These are phyloP conservation scores for Rhizoclosmatium sp. DNA, from an alignment of 192 early-diverging fungal species.

Conservation along the genomic window DNA sequence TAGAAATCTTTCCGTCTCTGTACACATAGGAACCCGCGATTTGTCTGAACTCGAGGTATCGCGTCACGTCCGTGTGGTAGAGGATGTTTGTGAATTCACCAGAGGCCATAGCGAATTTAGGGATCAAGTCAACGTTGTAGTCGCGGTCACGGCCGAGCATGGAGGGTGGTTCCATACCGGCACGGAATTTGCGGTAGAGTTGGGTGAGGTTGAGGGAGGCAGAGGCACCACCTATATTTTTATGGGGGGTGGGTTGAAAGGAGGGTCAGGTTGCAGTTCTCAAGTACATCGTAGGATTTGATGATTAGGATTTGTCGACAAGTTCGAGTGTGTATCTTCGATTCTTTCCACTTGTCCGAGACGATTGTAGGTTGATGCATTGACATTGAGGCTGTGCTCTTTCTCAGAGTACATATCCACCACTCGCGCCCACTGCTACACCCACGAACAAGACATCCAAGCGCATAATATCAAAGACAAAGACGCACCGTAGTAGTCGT, in stretches of 20 bases:
- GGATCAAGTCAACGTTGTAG: constrained; percentile 98
- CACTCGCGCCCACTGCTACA: no score
- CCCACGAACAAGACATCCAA: no score
- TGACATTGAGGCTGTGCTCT: no score
- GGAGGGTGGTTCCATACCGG: constrained; percentile 55
- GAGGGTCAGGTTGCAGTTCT: no score
- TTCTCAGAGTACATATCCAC: no score
- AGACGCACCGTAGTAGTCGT: constrained; percentile 88
- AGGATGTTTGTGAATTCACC: constrained; percentile 98
- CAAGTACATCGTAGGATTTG: no score
- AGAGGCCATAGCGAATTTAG: constrained; percentile 99
- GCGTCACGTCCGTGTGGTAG: constrained; percentile 96
- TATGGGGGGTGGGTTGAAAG: no score
- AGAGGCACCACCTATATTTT: constrained; percentile 75
- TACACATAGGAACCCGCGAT: constrained; percentile 94
- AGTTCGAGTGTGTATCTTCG: no score
- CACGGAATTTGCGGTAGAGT: constrained; percentile 65
- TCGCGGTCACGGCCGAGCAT: constrained; percentile 75
- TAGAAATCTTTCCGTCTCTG: constrained; percentile 88
- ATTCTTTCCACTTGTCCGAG: no score
- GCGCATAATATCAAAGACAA: no score
- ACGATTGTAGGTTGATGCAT: no score
- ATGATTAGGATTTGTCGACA: no score
- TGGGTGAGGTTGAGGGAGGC: constrained; percentile 96
- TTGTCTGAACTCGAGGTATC: constrained; percentile 97